Base-by-base conservation (phyloP, 176 grass and related monocot genomes). In the Coix lacrymajobi region DNA sequence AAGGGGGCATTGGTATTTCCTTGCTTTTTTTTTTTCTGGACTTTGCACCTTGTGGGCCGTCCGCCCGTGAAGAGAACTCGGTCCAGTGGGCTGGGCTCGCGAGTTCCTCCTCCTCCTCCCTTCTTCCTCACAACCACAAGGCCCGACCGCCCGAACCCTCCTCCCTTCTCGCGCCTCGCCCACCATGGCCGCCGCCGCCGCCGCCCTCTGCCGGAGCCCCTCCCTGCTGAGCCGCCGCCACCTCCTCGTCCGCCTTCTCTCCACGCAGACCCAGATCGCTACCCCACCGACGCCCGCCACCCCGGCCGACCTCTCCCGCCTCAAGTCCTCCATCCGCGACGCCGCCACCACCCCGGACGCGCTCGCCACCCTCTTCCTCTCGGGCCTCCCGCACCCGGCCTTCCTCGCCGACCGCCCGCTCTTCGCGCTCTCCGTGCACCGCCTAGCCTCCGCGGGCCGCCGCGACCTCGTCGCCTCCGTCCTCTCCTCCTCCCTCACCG, bases 291-390 rank as follows among this genome's bases (percentile, higher is more conserved):
- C 71, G 6, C 26, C 22, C 4, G 28, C 73, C 29, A 80, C 86
- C 64, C 72, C 75, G 15, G 30, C 87, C 56, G 79, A 87, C 25
- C 69, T 91, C 32, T 49, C 81, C 52, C 25, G 64, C 62, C 62
- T 92, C 78, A 95, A 92, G 83, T 82, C 33, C 78, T 77, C 93
- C 68, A 90, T 95, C 68, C 93, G 90, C 49, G 67, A 45, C 82
- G 87, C 87, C 77, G 77, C 81, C 85, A 81, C 86, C 74, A 52
- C 62, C 26, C 85, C 87, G 2, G 90, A 92, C 43, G 66, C 83
- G 51, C 85, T 95, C 44, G 90, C 85, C 45, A 66, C 56, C 52
- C 90, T 90, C 43, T 92, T 90, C 74, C n/a, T 83, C 11, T 63
- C 79, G 24, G 87, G 34, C 11, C 73, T 86, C 38, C 76, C 72